Conservation (phyloP, 768 basidiomycete species). For the Lactarius deliciosus region DNA sequence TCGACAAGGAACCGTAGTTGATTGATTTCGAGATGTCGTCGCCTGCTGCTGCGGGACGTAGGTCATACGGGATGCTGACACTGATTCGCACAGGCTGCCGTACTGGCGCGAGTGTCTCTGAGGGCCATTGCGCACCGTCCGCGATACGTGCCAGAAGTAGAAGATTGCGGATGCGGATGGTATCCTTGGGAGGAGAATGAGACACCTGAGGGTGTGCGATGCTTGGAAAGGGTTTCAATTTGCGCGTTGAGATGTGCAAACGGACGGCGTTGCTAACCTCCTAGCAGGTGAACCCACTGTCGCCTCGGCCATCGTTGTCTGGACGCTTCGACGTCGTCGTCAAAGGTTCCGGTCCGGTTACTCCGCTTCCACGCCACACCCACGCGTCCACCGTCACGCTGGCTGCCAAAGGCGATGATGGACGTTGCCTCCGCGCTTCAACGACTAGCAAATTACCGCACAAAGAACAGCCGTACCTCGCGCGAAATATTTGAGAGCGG, state of each 20-base stretch:
- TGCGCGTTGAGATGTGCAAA: not conserved
- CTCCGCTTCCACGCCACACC: not conserved
- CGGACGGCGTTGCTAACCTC: conserved; percentile 13
- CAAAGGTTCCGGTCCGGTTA: conserved; percentile 8
- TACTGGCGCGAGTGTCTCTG: conserved; percentile 34
- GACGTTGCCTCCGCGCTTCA: conserved; percentile 38
- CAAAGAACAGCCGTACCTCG: conserved; percentile 36
- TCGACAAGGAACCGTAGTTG: conserved; percentile 57
- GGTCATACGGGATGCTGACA: conserved; percentile 50
- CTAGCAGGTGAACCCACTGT: not conserved
- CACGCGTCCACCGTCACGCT: not conserved
- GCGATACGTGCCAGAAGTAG: conserved; percentile 43
- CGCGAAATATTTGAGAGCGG: conserved; percentile 40
- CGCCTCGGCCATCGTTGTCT: not conserved
- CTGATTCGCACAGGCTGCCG: conserved; percentile 56
- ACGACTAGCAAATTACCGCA: conserved; percentile 38
- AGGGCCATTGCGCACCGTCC: conserved; percentile 49
- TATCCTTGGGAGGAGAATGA: conserved; percentile 29
- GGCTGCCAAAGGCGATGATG: conserved; percentile 28
- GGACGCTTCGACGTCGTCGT: not conserved
- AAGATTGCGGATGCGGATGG: conserved; percentile 52
- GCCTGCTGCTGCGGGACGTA: conserved; percentile 47
- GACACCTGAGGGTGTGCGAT: not conserved
- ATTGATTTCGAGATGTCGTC: conserved; percentile 61
- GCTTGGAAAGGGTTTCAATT: conserved; percentile 5